These are phyloP conservation scores for Senecio squalidus DNA, from an alignment of 140 eudicot species.

Conservation along the genomic window DNA sequence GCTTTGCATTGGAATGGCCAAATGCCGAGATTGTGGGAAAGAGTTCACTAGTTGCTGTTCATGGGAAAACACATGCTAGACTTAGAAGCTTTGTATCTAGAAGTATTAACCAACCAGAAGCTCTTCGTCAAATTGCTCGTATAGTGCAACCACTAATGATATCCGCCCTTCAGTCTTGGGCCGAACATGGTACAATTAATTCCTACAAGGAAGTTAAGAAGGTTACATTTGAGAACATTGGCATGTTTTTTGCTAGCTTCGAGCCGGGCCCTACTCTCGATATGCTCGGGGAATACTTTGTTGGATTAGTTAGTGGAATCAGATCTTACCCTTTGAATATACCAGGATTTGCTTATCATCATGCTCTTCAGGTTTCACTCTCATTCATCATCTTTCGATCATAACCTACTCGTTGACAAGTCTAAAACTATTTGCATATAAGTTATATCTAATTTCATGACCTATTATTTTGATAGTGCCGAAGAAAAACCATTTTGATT, in stretches of 20 bases:
- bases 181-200: constrained; percentile 19
- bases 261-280: constrained; percentile 45
- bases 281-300: constrained; percentile 20
- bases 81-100: constrained; percentile 33
- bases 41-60: constrained; percentile 16
- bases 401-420: background rate
- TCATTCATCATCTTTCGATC: background rate
- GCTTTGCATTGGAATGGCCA: background rate
- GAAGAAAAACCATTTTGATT: constrained; percentile 24
- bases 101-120: constrained; percentile 47
- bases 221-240: constrained; percentile 47
- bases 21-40: background rate
- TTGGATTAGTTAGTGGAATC: constrained; percentile 35
- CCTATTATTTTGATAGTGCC: constrained; percentile 31
- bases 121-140: constrained; percentile 38
- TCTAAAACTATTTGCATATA: background rate
- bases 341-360: constrained; percentile 49
- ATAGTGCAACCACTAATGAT: constrained; percentile 45
- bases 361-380: constrained; percentile 38
- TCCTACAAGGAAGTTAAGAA: constrained; percentile 32
- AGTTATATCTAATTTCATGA: constrained; percentile 2
- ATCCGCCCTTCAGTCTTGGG: constrained; percentile 41
- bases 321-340: constrained; percentile 48
- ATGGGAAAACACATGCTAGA: constrained; percentile 41
- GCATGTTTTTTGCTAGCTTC: constrained; percentile 45